Evolutionary conservation across 2,329 filamentous ascomycete genomes (phyloP), one percentile per base, ranked within the genome.

Genomic region (Botryotinia calthae): DNA sequence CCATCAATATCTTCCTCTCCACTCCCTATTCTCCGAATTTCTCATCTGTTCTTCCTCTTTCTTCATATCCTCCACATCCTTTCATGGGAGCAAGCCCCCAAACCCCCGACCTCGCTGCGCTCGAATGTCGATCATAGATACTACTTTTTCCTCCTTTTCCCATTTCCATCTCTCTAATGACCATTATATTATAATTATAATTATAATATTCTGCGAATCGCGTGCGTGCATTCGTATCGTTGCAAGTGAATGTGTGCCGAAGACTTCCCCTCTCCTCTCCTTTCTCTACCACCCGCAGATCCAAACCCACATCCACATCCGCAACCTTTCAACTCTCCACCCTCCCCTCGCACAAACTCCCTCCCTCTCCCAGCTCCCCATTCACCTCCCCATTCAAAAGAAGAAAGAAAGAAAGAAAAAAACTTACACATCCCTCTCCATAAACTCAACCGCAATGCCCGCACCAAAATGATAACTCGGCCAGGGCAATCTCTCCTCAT

Each of bases 241-340:
- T 93, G 81, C 94, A 94, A 14, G 93, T 96, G 78, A 96, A 93
- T 79, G 93, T 96, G 70, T 71, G 42, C 28, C 54, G 22, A 22
- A 48, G 51, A 46, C 51, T 48, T 25, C 22, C n/a, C 16, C 16
- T 28, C 16, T n/a, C 51, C 31, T 31, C 58, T 8, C 59, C 25
- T 37, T 37, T 25, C 25, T n/a, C 22, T 51, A 14, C 4, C 48
- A n/a, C 25, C 9, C 25, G 42, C 42, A 44, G 12, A 44, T 44
- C 42, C 42, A 44, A 14, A 44, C 16, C 42, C 42, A 16, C 42
- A 44, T 44, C 12, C 42, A 44, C 37, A 37, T 37, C 37, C 37
- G 37, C 8, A 44, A 44, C 42, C 42, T 44, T 14, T 44, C 5
- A 44, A 16, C 18, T 34, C 22, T 67, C 44, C 42, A 4, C 48